phyloP scores from a whole-genome alignment of 2,329 filamentous ascomycete genomes.

The Aureobasidium vineae region DNA sequence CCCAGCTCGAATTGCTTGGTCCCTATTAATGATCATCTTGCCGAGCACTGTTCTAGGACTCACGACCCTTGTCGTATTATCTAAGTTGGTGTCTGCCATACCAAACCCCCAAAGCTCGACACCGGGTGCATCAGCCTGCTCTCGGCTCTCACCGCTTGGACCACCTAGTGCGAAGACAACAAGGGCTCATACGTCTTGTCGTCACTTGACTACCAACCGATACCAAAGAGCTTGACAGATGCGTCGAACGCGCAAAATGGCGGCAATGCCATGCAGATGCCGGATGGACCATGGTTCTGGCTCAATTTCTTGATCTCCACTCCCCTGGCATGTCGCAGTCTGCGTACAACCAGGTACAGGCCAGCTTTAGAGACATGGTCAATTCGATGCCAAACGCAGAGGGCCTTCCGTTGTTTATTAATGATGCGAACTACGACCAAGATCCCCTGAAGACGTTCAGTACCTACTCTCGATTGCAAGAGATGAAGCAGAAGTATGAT shows the following conservation, averaged over 20 bases:
- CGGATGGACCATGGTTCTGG: conserved; percentile 40
- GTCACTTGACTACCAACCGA: conserved; percentile 36
- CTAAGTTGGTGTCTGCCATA: no score
- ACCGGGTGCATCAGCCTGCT: no score
- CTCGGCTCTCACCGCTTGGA: conserved; percentile 31
- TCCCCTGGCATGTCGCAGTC: conserved; percentile 32
- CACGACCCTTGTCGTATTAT: no score
- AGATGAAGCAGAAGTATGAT: conserved; percentile 25
- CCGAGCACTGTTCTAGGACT: no score
- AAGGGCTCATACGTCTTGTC: conserved; percentile 36
- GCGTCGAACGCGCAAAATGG: conserved; percentile 37
- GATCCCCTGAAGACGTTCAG: conserved; percentile 13
- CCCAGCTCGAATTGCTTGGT: no score
- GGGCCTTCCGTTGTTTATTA: conserved; percentile 28
- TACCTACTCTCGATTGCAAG: conserved; percentile 18
- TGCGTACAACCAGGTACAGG: conserved; percentile 35
- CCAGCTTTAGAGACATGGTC: conserved; percentile 38
- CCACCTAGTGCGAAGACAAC: conserved; percentile 36
- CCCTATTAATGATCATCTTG: no score
- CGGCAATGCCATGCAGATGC: conserved; percentile 41
- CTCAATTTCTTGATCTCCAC: conserved; percentile 36
- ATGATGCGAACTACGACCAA: conserved; percentile 25
- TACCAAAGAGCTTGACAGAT: conserved; percentile 37
- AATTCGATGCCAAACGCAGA: conserved; percentile 34
- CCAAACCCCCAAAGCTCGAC: no score